Base-by-base conservation (phyloP, 345 rosid genomes). In the Aurinia saxatilis region DNA sequence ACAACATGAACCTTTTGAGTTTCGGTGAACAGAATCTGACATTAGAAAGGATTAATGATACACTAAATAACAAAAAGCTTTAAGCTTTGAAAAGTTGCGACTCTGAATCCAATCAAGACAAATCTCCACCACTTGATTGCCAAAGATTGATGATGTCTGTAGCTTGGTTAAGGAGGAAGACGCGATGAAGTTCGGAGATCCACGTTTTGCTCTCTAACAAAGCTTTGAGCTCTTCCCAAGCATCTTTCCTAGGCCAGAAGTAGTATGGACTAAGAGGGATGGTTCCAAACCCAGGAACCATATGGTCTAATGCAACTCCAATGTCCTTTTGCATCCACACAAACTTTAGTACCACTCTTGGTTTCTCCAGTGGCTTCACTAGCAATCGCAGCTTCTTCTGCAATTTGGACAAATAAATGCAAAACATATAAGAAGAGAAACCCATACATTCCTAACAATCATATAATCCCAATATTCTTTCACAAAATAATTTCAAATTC, bases 221-320 rank as follows among this genome's bases (percentile, higher is more conserved):
- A 38, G 74, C 44, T 75, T 82, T 86, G 66, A 92, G 93, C 78
- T 85, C 85, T 70, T 88, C 87, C 92, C 95, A 86, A 3, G 95
- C 96, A 68, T 92, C 89, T 69, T 82, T 80, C 70, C 82, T 76
- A 1, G 96, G 85, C 96, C 96, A 92, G 66, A 92, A 88, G 78
- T 83, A 83, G 80, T 84, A 92, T 4, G 93, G 87, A 65, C 90
- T 84, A 41, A 88, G 61, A 2, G 98, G 95, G 55, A 88, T 79
- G 7, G 96, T 79, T 56, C 95, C 95, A 46, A 77, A 81, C 0
- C 88, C 85, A 2, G 91, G 88, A 55, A 88, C 63, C 75, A 71
- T 71, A 27, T 91, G 98, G 63, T 88, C 84, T 8, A 91, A 73
- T 8, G 82, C 90, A 18, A 91, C 75, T 40, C 98, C 96, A 50